A percentile compares a stretch with the other conserved stretches of the same genome.
These are phyloP conservation scores for Zopfia rhizophila DNA, from an alignment of 2,329 filamentous ascomycete genomes.

Conservation along the genomic window DNA sequence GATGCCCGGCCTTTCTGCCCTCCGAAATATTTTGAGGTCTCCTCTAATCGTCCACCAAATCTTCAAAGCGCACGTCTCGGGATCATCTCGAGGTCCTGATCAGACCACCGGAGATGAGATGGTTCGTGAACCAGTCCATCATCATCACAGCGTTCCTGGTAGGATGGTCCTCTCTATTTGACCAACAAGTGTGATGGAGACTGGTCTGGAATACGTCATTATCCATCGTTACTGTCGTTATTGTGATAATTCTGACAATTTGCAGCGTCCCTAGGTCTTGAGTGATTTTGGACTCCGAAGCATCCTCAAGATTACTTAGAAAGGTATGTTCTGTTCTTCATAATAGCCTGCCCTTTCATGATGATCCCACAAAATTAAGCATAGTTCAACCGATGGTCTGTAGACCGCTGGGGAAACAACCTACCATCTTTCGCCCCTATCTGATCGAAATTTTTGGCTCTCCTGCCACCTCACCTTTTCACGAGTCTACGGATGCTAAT, in stretches of 20 bases:
- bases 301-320: background rate
- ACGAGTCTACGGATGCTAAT: slow-evolving; percentile 18
- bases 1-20: slow-evolving; percentile 1
- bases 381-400: slow-evolving; percentile 57
- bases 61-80: background rate
- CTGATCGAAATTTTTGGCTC: slow-evolving; percentile 38
- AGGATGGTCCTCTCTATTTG: no score
- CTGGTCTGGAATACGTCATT: no score
- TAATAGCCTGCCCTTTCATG: slow-evolving; percentile 33
- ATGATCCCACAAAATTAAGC: slow-evolving; percentile 53
- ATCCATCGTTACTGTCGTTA: no score
- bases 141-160: no score
- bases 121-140: slow-evolving; percentile 8
- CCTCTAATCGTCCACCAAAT: background rate
- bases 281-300: slow-evolving; percentile 1
- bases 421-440: slow-evolving; percentile 57
- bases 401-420: slow-evolving; percentile 51
- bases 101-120: slow-evolving; percentile 13
- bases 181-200: no score
- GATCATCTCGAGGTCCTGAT: slow-evolving; percentile 9
- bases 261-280: slow-evolving; percentile 1
- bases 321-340: slow-evolving; percentile 36
- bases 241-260: no score
- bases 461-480: background rate
- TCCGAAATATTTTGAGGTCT: slow-evolving; percentile 10